Conservation (phyloP, 192 early-diverging fungal species). For the Mortierella claussenii region DNA sequence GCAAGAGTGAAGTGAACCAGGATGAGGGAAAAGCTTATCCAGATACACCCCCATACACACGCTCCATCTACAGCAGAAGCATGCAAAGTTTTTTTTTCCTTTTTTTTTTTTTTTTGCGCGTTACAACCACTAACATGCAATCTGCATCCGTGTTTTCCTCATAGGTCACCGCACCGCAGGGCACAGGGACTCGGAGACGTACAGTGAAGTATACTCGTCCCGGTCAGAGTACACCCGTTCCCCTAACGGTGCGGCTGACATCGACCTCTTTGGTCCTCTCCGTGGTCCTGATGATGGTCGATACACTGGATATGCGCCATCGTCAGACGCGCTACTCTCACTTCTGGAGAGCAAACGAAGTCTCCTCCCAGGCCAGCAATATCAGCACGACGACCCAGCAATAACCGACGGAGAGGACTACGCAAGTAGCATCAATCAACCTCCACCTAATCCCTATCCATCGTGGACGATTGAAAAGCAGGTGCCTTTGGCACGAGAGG, state of each 20-base stretch:
- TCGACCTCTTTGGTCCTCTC: slow-evolving; percentile 54
- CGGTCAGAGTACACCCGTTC: slow-evolving; percentile 24
- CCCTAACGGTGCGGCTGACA: slow-evolving; percentile 22
- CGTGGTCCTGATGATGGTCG: slow-evolving; percentile 70
- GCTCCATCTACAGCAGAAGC: too few relatives aligned
- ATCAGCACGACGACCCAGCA: slow-evolving; percentile 19
- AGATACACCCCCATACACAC: too few relatives aligned
- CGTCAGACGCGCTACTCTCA: slow-evolving; percentile 74
- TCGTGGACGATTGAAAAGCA: slow-evolving; percentile 69
- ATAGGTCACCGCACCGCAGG: too few relatives aligned
- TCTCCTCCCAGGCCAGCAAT: slow-evolving; percentile 25
- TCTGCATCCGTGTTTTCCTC: too few relatives aligned
- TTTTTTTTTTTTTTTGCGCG: too few relatives aligned
- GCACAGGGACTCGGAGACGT: slow-evolving; percentile 38
- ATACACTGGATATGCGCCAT: slow-evolving; percentile 75
- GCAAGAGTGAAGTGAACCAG: too few relatives aligned
- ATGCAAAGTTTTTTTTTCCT: too few relatives aligned
- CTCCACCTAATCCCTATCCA: slow-evolving; percentile 49
- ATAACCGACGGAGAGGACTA: background rate
- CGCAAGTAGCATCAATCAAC: slow-evolving; percentile 4
- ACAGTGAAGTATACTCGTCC: slow-evolving; percentile 37
- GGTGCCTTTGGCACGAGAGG: slow-evolving; percentile 71
- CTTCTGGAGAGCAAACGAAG: slow-evolving; percentile 70
- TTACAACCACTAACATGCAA: too few relatives aligned
- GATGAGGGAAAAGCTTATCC: too few relatives aligned